These are phyloP conservation scores for Colletotrichum incanum DNA, from an alignment of 2,329 filamentous ascomycete species.

Conservation along the genomic window DNA sequence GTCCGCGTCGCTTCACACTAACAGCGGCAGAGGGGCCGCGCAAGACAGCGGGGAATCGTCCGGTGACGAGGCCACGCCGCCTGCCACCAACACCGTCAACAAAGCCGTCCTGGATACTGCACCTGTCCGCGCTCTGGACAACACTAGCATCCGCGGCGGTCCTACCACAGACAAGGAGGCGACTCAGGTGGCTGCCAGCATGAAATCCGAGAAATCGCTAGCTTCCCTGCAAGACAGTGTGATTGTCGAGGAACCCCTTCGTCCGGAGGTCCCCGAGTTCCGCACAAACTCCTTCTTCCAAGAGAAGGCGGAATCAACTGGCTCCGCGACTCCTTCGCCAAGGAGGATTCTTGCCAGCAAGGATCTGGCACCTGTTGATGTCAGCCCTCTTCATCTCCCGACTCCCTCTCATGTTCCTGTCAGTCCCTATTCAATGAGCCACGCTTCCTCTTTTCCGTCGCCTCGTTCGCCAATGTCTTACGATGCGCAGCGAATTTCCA, in stretches of 20 bases:
- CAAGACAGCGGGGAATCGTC: constrained; percentile 24
- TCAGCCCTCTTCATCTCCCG: constrained; percentile 62
- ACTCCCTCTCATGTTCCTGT: constrained; percentile 64
- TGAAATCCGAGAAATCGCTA: constrained; percentile 65
- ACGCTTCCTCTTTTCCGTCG: constrained; percentile 78
- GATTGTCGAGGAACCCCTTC: constrained; percentile 63
- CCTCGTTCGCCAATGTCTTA: constrained; percentile 79
- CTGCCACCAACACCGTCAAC: constrained; percentile 46
- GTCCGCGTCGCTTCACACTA: constrained; percentile 44
- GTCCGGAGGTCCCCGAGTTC: constrained; percentile 54
- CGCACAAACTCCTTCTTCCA: constrained; percentile 56
- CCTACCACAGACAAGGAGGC: constrained; percentile 62
- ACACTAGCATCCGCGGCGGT: constrained; percentile 47
- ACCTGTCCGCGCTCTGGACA: constrained; percentile 3
- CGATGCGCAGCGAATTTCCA: constrained; percentile 81
- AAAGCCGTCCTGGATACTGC: constrained; percentile 46
- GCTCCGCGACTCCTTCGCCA: constrained; percentile 63
- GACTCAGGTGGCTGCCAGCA: constrained; percentile 54
- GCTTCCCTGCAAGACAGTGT: constrained; percentile 68
- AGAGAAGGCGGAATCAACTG: constrained; percentile 53
- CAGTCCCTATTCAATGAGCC: constrained; percentile 76
- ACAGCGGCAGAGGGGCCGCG: constrained; percentile 8
- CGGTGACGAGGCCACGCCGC: constrained; percentile 53
- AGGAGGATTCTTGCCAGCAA: constrained; percentile 58
- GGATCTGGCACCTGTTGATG: constrained; percentile 67